phyloP scores from a whole-genome alignment of 495 filamentous ascomycete species.

The Penicillium arizonense region DNA sequence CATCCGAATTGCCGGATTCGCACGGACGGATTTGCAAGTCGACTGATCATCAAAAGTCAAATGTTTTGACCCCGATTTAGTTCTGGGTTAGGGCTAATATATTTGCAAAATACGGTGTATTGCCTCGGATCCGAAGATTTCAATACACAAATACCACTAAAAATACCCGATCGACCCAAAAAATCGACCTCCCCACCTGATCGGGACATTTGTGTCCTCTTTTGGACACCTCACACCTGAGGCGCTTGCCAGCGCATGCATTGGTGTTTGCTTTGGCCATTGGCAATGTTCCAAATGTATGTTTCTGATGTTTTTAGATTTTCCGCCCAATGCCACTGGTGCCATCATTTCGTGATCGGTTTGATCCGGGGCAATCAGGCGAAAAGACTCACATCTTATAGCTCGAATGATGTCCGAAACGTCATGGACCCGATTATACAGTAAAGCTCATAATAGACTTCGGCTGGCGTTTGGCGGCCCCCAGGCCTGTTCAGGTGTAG shows the following conservation, averaged over 20 bases:
- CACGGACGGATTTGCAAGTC: not conserved
- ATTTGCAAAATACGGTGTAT: not conserved
- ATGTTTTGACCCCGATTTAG: not conserved
- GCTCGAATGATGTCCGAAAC: too few relatives aligned
- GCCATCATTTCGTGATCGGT: too few relatives aligned
- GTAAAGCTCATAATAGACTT: not conserved
- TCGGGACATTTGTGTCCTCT: not conserved
- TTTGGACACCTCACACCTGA: not conserved
- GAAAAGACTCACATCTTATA: not conserved
- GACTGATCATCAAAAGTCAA: constrained; percentile 3
- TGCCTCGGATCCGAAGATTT: not conserved
- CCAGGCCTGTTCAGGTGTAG: not conserved
- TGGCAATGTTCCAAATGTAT: constrained; percentile 9
- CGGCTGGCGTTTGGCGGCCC: not conserved
- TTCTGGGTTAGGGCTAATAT: not conserved
- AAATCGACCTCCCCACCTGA: not conserved
- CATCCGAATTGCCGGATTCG: not conserved
- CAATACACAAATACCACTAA: not conserved
- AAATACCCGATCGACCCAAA: not conserved
- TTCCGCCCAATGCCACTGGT: not conserved
- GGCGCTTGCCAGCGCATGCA: constrained; percentile 23
- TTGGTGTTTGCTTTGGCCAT: not conserved
- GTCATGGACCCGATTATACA: too few relatives aligned
- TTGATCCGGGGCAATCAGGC: too few relatives aligned
- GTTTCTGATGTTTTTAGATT: not conserved